These are phyloP conservation scores for Kuraishia floccosa DNA, from an alignment of 805 yeast species.

Conservation along the genomic window DNA sequence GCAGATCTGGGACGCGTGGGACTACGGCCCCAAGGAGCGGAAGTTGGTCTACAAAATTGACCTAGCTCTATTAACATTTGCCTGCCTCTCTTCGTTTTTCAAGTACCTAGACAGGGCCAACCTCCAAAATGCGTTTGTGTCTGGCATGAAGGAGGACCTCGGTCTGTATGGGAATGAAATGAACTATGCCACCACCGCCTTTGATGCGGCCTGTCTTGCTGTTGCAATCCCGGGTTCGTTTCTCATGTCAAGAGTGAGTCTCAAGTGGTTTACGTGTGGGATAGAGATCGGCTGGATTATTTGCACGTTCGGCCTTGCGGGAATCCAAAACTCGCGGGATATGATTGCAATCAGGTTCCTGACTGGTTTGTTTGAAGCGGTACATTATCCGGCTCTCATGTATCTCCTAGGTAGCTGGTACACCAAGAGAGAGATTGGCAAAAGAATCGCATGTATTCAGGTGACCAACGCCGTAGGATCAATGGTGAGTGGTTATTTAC, in stretches of 20 bases:
- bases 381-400: slow-evolving; percentile 37
- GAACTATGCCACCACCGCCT: slow-evolving; percentile 29
- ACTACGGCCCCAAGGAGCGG: slow-evolving; percentile 24
- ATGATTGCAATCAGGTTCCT: slow-evolving; percentile 21
- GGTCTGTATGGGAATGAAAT: slow-evolving; percentile 45
- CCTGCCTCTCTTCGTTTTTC: slow-evolving; percentile 16
- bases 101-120: slow-evolving; percentile 21
- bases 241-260: slow-evolving; percentile 25
- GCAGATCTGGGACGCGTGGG: slow-evolving; percentile 22
- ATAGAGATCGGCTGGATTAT: slow-evolving; percentile 33
- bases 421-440: slow-evolving; percentile 20
- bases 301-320: slow-evolving; percentile 24
- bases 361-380: slow-evolving; percentile 33
- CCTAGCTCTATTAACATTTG: slow-evolving; percentile 18
- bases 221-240: slow-evolving; percentile 28
- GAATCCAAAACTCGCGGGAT: slow-evolving; percentile 15
- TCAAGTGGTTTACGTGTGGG: no score
- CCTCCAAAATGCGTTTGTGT: slow-evolving; percentile 52
- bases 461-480: slow-evolving; percentile 23
- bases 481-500: slow-evolving; percentile 25
- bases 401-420: slow-evolving; percentile 27
- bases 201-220: slow-evolving; percentile 32
- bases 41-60: slow-evolving; percentile 22
- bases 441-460: slow-evolving; percentile 21
- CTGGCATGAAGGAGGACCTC: slow-evolving; percentile 50